phyloP scores from a whole-genome alignment of 805 yeast species.

The Candida orba region DNA sequence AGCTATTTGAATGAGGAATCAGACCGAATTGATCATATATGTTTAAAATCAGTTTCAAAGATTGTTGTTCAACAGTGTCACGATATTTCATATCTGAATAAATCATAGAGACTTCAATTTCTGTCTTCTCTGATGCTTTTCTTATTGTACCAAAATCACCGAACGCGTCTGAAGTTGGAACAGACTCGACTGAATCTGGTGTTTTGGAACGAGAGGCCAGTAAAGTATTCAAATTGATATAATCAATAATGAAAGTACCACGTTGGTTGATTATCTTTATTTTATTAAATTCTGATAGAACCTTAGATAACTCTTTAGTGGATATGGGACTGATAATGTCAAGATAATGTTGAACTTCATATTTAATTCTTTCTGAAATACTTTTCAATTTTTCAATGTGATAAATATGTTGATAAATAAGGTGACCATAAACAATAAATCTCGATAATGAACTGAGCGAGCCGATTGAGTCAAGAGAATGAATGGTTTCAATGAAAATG shows the following conservation, averaged over 20 bases:
- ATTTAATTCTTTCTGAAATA: conserved; percentile 15
- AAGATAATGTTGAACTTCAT: conserved; percentile 10
- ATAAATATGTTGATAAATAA: conserved; percentile 12
- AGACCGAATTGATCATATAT: conserved; percentile 5
- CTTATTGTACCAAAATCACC: conserved; percentile 19
- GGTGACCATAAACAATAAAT: conserved; percentile 7
- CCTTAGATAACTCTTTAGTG: not conserved
- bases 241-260: conserved; percentile 16
- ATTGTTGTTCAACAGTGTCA: conserved; percentile 11
- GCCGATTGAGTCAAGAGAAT: conserved; percentile 1
- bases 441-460: conserved; percentile 1
- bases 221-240: conserved; percentile 3
- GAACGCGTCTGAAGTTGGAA: conserved; percentile 11
- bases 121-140: conserved; percentile 8
- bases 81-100: conserved; percentile 7
- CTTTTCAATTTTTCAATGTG: conserved; percentile 8
- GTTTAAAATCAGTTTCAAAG: conserved; percentile 5
- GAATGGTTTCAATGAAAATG: conserved; percentile 1
- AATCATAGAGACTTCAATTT: not conserved
- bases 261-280: conserved; percentile 6
- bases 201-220: not conserved
- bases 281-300: not conserved
- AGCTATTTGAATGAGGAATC: not conserved
- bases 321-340: conserved; percentile 6
- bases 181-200: not conserved